These are phyloP conservation scores for Cladorrhinum sp. DNA, from an alignment of 2,329 filamentous ascomycete species.

Conservation along the genomic window DNA sequence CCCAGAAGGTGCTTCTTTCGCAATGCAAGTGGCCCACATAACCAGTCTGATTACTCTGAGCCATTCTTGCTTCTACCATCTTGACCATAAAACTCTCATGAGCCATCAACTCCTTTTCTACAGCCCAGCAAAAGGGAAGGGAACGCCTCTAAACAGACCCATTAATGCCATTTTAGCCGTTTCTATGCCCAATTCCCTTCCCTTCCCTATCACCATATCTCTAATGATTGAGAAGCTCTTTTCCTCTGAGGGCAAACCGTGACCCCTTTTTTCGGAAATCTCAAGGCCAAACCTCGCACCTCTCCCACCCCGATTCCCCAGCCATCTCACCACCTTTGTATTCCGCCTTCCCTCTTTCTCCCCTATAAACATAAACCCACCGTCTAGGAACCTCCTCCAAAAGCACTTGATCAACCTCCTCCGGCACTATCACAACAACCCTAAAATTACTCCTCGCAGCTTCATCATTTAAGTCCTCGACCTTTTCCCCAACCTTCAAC, in stretches of 20 bases:
- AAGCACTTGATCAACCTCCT: conserved; percentile 73
- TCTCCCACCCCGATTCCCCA: conserved; percentile 69
- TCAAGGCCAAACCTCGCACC: conserved; percentile 67
- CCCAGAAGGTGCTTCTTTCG: too few species aligned
- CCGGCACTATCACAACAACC: conserved; percentile 76
- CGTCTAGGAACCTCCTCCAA: conserved; percentile 63
- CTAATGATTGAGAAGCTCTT: too few species aligned
- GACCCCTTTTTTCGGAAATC: neutral
- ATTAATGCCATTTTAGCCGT: too few species aligned
- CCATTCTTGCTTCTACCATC: too few species aligned
- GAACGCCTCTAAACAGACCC: too few species aligned
- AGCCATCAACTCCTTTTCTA: too few species aligned
- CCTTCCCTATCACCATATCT: too few species aligned
- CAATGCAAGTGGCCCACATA: too few species aligned
- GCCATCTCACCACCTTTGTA: conserved; percentile 37
- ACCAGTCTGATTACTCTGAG: too few species aligned
- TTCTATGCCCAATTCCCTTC: too few species aligned
- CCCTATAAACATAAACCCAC: conserved; percentile 64
- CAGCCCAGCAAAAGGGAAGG: too few species aligned
- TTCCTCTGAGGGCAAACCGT: neutral
- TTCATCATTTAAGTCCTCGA: conserved; percentile 67
- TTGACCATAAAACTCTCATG: too few species aligned
- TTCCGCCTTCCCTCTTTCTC: conserved; percentile 34
- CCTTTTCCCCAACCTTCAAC: conserved; percentile 51
- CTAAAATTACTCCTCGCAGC: conserved; percentile 74